These are phyloP conservation scores for Hypholoma sublateritium DNA, from an alignment of 768 basidiomycete genomes.

Conservation along the genomic window DNA sequence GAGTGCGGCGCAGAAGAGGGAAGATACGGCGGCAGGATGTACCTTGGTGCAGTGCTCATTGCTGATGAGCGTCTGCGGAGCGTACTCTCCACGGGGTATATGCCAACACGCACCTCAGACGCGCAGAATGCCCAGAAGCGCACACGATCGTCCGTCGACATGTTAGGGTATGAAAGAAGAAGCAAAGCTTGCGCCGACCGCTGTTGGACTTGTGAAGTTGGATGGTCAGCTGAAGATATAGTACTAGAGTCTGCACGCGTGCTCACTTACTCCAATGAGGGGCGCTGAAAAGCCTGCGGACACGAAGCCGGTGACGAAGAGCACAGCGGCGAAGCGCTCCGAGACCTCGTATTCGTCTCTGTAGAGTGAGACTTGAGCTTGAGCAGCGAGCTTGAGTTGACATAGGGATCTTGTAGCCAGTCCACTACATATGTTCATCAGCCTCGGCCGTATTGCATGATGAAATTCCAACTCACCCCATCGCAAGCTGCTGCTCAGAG, in stretches of 20 bases:
- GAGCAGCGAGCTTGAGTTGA: too few species aligned
- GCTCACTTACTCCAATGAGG: constrained; percentile 67
- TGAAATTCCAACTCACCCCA: constrained; percentile 48
- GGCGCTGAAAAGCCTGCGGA: constrained; percentile 71
- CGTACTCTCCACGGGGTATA: constrained; percentile 80
- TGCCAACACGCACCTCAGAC: constrained; percentile 76
- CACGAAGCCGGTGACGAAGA: constrained; percentile 79
- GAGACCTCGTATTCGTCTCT: constrained; percentile 64
- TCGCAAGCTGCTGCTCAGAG: constrained; percentile 42
- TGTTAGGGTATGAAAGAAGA: constrained; percentile 64
- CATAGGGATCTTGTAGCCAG: constrained; percentile 80
- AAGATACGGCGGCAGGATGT: constrained; percentile 17
- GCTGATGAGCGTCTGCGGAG: constrained; percentile 59
- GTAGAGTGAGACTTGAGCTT: too few species aligned
- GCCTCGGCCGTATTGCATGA: neutral
- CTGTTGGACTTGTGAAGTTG: too few species aligned
- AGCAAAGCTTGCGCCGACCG: constrained; percentile 66
- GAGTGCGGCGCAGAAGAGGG: constrained; percentile 73
- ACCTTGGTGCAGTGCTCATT: constrained; percentile 78
- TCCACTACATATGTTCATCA: constrained; percentile 44
- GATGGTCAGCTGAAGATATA: neutral
- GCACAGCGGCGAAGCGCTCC: constrained; percentile 62
- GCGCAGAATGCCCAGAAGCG: constrained; percentile 75
- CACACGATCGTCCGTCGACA: constrained; percentile 49
- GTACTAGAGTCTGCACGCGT: neutral